Conservation (phyloP, 768 basidiomycete genomes). For the Mrakia blollopis region DNA sequence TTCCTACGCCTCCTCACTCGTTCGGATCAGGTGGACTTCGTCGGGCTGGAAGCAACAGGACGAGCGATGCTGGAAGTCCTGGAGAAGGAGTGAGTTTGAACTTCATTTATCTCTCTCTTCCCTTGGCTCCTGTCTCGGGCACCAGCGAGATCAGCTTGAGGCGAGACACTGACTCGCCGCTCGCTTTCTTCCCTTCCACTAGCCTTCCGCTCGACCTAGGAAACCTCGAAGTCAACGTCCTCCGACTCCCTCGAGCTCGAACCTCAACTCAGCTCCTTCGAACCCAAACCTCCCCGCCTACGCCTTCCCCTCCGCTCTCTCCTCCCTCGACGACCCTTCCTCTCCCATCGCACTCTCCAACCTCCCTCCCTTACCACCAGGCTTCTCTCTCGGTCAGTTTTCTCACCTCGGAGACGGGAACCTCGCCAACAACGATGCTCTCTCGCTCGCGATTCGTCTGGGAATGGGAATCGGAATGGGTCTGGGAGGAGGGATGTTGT, state of each 20-base stretch:
- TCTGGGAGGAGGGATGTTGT: conserved; percentile 17
- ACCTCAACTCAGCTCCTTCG: not conserved
- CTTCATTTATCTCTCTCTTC: not conserved
- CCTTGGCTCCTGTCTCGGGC: not conserved
- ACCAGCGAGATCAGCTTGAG: too few relatives aligned
- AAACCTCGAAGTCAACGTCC: not conserved
- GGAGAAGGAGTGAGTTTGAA: not conserved
- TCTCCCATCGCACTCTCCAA: conserved; percentile 10
- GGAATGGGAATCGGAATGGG: conserved; percentile 33
- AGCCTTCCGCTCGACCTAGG: not conserved
- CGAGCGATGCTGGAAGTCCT: not conserved
- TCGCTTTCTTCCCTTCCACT: not conserved
- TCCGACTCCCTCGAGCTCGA: not conserved
- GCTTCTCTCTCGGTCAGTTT: conserved; percentile 14
- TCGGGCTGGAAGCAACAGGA: not conserved
- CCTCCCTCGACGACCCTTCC: conserved; percentile 5
- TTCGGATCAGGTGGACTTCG: not conserved
- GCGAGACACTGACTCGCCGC: too few relatives aligned
- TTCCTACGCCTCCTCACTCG: conserved; percentile 22
- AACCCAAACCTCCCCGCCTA: conserved; percentile 12
- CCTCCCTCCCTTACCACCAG: conserved; percentile 17
- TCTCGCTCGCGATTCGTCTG: conserved; percentile 30
- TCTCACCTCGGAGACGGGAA: conserved; percentile 2
- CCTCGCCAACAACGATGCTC: conserved; percentile 16
- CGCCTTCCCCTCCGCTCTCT: conserved; percentile 19